Conservation (phyloP, 495 filamentous ascomycete species). For the Xylaria grammica region DNA sequence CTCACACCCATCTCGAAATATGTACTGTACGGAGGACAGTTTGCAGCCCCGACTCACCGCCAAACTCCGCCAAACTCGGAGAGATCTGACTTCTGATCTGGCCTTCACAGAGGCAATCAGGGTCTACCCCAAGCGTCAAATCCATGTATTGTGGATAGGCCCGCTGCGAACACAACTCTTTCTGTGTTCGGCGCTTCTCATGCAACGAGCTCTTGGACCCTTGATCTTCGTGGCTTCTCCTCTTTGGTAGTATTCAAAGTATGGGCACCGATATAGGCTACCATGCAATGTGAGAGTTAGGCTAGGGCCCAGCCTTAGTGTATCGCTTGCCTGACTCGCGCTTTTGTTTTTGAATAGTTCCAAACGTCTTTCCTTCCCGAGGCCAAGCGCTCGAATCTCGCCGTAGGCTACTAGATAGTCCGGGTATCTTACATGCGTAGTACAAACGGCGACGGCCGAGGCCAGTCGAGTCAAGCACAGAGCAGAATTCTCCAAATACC, state of each 20-base stretch:
- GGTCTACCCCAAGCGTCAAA: slow-evolving; percentile 3
- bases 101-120: neutral
- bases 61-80: neutral
- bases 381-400: neutral
- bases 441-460: too few species aligned
- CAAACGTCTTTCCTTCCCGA: neutral
- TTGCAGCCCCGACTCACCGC: slow-evolving; percentile 15
- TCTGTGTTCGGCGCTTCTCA: slow-evolving; percentile 5
- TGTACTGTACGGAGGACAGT: neutral
- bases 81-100: too few species aligned
- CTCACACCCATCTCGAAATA: slow-evolving; percentile 1
- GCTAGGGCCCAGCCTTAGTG: neutral
- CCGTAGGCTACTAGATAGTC: neutral
- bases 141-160: neutral
- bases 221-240: too few species aligned
- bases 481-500: slow-evolving; percentile 21
- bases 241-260: too few species aligned
- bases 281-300: neutral
- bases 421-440: neutral
- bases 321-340: slow-evolving; percentile 2
- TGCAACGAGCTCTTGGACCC: slow-evolving; percentile 12
- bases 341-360: neutral
- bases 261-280: neutral
- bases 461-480: neutral
- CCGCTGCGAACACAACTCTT: neutral